Base-by-base conservation (phyloP, 2,329 filamentous ascomycete species). In the Fusarium praegraminearum region DNA sequence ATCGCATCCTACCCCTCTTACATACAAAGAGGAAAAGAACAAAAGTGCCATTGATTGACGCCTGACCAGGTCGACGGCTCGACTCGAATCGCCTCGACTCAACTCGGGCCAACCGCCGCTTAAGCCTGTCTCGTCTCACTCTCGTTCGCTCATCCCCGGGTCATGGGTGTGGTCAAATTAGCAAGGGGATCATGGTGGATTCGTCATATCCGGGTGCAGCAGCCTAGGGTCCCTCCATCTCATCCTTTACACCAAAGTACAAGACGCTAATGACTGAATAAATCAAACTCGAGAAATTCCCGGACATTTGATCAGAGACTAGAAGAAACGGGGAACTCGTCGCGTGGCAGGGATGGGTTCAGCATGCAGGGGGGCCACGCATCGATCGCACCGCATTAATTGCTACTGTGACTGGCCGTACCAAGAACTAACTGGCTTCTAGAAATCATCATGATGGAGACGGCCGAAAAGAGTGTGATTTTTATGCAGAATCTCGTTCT, bases 361-460 rank as follows among this genome's bases (percentile, higher is more conserved):
- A 18, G 30, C 36, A 57, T 47, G 61, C 67, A 67, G 69, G 67
- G 67, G 67, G 41, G 44, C 44, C 56, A 64, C 47, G 44, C 59
- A 62, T 70, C 55, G 55, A 70, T 67, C 46, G 54, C 58, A 63
- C 63, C 67, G 63, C 67, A 70, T 64, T 46, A 52, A 59, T 44
- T 32, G 28, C 49, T 20, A 51, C 33, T 40, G 18, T 38, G 28
- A 26, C 41, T 38, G 36, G 13, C 36, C 20, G 4, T 20, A 57
- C 24, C 41, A 44, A 44, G n/a, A 41, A 54, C 56, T 70, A 44
- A 44, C 38, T 41, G 24, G 35, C 22, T 52, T 60, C 38, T 49
- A 38, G 52, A 53, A 61, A 61, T 66, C 56, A 35, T 43, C 28
- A 52, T 57, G 46, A 28, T 33, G 46, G 44, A 47, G 38, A 54